These are phyloP conservation scores for Nidularia sp. DNA, from an alignment of 768 basidiomycete species.

Conservation along the genomic window DNA sequence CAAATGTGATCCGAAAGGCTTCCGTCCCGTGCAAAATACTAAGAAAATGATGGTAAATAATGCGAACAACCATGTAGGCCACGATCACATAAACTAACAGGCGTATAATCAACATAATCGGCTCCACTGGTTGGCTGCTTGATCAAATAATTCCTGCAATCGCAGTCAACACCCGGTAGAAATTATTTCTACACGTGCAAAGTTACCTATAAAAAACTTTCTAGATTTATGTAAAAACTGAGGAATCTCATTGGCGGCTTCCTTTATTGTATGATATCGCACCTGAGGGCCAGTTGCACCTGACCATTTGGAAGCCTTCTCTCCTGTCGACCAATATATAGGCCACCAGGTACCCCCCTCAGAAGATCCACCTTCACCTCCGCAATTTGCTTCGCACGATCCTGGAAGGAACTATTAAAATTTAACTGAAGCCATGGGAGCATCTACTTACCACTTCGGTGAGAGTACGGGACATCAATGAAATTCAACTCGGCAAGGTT, in stretches of 20 bases:
- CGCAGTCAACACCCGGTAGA: not conserved
- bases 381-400: slow-evolving; percentile 2
- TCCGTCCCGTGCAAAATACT: not conserved
- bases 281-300: slow-evolving; percentile 6
- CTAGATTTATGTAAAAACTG: not conserved
- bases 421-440: not conserved
- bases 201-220: slow-evolving; percentile 7
- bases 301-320: slow-evolving; percentile 9
- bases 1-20: not conserved
- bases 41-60: not conserved
- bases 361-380: slow-evolving; percentile 6
- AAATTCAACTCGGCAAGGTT: slow-evolving; percentile 9
- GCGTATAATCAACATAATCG: slow-evolving; percentile 2
- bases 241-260: not conserved
- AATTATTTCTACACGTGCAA: not conserved
- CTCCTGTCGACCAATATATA: slow-evolving; percentile 9
- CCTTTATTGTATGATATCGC: too few relatives aligned
- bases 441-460: slow-evolving; percentile 4
- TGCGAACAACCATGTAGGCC: not conserved
- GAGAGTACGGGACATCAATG: slow-evolving; percentile 4
- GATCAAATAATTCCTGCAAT: slow-evolving; percentile 5
- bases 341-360: slow-evolving; percentile 7
- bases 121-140: not conserved
- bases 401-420: not conserved
- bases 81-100: not conserved